These are phyloP conservation scores for Gynostemma pentaphyllum DNA, from an alignment of 306 rosid species.

Conservation along the genomic window DNA sequence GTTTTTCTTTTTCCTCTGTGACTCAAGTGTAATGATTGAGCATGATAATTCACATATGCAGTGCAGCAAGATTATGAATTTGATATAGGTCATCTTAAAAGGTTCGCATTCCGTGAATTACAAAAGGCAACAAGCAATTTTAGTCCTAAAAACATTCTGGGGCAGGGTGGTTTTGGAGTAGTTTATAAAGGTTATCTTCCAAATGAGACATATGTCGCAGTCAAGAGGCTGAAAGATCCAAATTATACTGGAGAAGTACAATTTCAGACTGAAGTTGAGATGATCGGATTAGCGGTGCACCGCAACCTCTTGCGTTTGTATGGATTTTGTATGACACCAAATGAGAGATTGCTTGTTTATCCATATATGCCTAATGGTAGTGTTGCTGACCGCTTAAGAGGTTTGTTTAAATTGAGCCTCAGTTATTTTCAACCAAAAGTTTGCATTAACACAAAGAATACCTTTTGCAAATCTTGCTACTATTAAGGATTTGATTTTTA, in stretches of 20 bases:
- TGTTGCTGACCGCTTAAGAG: constrained; percentile 94
- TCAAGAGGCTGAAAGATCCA: constrained; percentile 92
- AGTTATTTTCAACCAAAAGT: background rate
- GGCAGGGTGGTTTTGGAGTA: constrained; percentile 96
- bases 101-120: constrained; percentile 82
- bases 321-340: constrained; percentile 80
- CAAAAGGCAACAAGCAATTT: constrained; percentile 80
- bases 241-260: constrained; percentile 93
- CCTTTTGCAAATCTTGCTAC: background rate
- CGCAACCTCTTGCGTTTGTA: constrained; percentile 74
- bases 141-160: constrained; percentile 59
- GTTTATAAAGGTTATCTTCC: constrained; percentile 90
- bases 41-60: constrained; percentile 27
- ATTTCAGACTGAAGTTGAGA: constrained; percentile 97
- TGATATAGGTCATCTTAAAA: constrained; percentile 70
- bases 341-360: constrained; percentile 89
- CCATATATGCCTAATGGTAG: constrained; percentile 94
- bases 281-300: constrained; percentile 96
- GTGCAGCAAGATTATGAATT: constrained; percentile 88
- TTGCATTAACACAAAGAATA: background rate
- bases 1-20: background rate
- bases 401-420: constrained; percentile 33
- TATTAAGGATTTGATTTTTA: background rate
- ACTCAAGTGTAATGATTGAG: background rate
- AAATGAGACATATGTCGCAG: constrained; percentile 71